phyloP scores from a whole-genome alignment of 441 rosid species.

The Aquilaria agallochum region DNA sequence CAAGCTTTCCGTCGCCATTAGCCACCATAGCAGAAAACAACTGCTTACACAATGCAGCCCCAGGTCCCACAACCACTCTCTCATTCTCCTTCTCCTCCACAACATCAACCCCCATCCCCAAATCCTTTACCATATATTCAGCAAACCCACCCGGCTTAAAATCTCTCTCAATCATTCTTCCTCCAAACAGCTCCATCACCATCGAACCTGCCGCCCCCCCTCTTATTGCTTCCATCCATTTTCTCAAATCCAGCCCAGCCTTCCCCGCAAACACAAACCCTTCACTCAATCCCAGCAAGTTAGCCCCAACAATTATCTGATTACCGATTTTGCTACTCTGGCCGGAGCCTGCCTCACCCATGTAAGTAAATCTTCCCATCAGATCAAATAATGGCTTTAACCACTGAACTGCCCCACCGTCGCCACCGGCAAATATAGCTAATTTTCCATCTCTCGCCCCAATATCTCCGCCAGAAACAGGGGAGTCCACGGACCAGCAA shows the following conservation, averaged over 20 bases:
- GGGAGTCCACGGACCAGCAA: constrained; percentile 74
- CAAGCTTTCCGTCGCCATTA: constrained; percentile 72
- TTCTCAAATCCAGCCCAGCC: constrained; percentile 53
- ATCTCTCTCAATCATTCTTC: constrained; percentile 56
- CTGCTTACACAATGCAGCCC: constrained; percentile 68
- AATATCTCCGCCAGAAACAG: constrained; percentile 68
- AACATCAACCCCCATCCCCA: constrained; percentile 67
- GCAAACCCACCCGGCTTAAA: constrained; percentile 66
- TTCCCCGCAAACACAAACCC: constrained; percentile 62
- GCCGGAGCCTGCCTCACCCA: constrained; percentile 77
- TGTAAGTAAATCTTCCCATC: constrained; percentile 56
- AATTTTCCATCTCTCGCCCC: constrained; percentile 73
- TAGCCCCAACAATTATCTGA: constrained; percentile 66
- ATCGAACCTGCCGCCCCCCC: constrained; percentile 67
- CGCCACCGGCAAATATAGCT: constrained; percentile 69
- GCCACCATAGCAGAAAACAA: constrained; percentile 76
- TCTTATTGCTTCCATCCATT: constrained; percentile 39
- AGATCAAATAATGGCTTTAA: constrained; percentile 45
- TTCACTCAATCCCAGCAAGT: constrained; percentile 71
- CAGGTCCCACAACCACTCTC: constrained; percentile 42
- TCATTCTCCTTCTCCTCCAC: constrained; percentile 43
- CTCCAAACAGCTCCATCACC: constrained; percentile 71
- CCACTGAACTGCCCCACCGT: constrained; percentile 51
- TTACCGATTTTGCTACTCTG: constrained; percentile 81
- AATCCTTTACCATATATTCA: constrained; percentile 82